phyloP scores from a whole-genome alignment of 1,284 basidiomycete species.

The Rhizoctonia solani region DNA sequence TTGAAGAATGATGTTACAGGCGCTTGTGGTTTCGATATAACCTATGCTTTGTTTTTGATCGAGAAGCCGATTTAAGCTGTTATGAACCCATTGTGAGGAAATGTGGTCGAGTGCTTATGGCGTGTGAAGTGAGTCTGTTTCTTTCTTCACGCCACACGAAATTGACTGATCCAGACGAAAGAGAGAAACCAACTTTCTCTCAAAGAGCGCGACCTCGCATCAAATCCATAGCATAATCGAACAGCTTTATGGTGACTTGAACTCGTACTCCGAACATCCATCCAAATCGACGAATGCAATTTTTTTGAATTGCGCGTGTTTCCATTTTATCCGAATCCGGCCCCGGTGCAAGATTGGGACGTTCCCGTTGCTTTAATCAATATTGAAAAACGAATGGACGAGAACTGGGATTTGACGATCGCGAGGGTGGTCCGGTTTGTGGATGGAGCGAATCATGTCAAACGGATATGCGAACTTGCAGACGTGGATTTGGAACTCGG shows the following conservation, averaged over 20 bases:
- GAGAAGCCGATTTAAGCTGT: slow-evolving; percentile 84
- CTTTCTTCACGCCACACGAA: not conserved
- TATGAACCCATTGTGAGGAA: slow-evolving; percentile 97
- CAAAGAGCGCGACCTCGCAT: slow-evolving; percentile 68
- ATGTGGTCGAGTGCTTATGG: slow-evolving; percentile 82
- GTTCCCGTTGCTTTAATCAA: slow-evolving; percentile 92
- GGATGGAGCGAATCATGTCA: slow-evolving; percentile 90
- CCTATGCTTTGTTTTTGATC: slow-evolving; percentile 94
- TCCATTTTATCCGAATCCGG: slow-evolving; percentile 94
- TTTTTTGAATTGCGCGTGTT: slow-evolving; percentile 95
- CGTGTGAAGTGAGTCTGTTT: slow-evolving; percentile 74
- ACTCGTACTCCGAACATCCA: slow-evolving; percentile 96
- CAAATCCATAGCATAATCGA: slow-evolving; percentile 88
- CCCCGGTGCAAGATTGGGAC: slow-evolving; percentile 89
- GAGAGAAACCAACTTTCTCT: slow-evolving; percentile 90
- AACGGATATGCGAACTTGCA: slow-evolving; percentile 87
- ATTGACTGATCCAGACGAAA: slow-evolving; percentile 46
- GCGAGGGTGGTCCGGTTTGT: slow-evolving; percentile 84
- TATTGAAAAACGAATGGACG: slow-evolving; percentile 76
- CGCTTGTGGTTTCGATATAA: slow-evolving; percentile 94
- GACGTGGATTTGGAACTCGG: slow-evolving; percentile 87
- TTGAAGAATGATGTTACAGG: slow-evolving; percentile 68
- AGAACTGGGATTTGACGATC: slow-evolving; percentile 97
- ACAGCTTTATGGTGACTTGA: slow-evolving; percentile 95
- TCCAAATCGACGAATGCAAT: slow-evolving; percentile 85